A percentile compares a stretch with the other conserved stretches of the same genome.
phyloP scores from a whole-genome alignment of 352 stramenopile species.

The Phytophthora fragariae region DNA sequence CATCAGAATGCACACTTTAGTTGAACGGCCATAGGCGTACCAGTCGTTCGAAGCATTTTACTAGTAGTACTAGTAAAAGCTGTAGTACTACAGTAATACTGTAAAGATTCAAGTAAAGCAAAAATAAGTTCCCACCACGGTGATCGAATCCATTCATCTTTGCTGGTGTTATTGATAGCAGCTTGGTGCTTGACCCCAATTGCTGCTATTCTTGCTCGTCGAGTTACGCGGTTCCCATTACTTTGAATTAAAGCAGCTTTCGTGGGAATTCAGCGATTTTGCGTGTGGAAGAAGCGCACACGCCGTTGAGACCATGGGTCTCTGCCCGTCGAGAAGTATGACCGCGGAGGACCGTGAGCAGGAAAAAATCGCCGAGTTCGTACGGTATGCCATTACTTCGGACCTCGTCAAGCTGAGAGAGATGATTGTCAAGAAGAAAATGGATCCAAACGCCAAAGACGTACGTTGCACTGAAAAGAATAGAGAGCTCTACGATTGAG shows the following conservation, averaged over 20 bases:
- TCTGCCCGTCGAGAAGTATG: slow-evolving; percentile 22
- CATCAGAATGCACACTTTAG: neutral
- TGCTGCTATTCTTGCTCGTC: neutral
- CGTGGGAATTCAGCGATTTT: neutral
- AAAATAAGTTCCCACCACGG: no score
- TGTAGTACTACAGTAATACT: neutral
- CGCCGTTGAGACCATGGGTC: slow-evolving; percentile 20
- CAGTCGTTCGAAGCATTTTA: no score
- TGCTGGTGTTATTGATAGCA: neutral
- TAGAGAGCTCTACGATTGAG: neutral
- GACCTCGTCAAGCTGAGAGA: slow-evolving; percentile 55
- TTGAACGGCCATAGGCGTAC: no score
- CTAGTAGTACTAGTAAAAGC: neutral
- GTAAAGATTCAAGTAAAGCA: no score
- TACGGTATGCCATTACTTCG: slow-evolving; percentile 60
- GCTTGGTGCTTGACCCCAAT: neutral
- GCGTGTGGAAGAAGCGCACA: neutral
- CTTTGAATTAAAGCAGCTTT: neutral
- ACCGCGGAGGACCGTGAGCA: slow-evolving; percentile 38
- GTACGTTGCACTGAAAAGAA: slow-evolving; percentile 35
- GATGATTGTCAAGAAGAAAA: slow-evolving; percentile 60
- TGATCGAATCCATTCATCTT: neutral
- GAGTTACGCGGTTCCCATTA: neutral
- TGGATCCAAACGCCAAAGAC: slow-evolving; percentile 64
- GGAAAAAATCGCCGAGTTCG: slow-evolving; percentile 58